Evolutionary conservation across 2,329 filamentous ascomycete genomes (phyloP).

Genomic region (Ascochyta fabae): DNA sequence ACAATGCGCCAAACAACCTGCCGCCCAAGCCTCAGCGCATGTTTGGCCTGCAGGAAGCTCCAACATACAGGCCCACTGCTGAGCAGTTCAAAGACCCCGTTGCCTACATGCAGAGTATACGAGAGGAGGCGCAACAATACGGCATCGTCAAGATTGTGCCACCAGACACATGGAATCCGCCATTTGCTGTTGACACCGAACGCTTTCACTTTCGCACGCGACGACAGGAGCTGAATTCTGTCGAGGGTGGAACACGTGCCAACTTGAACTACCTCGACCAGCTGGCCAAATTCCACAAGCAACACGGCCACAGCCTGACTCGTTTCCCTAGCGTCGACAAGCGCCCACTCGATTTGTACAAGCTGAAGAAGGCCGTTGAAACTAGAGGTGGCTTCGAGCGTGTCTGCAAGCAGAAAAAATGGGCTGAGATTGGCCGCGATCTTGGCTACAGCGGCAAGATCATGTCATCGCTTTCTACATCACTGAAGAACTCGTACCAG

Average conservation of each 20-base stretch:
- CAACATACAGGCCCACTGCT: constrained; percentile 85
- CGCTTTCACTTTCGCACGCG: constrained; percentile 96
- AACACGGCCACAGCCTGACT: constrained; percentile 92
- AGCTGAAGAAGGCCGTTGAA: constrained; percentile 95
- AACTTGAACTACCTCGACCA: constrained; percentile 97
- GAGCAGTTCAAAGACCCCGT: constrained; percentile 96
- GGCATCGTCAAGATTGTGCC: constrained; percentile 97
- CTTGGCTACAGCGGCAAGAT: constrained; percentile 98
- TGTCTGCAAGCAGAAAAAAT: constrained; percentile 97
- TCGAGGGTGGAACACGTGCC: constrained; percentile 97
- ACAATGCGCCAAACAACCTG: constrained; percentile 77
- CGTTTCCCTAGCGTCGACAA: constrained; percentile 97
- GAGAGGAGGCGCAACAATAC: constrained; percentile 82
- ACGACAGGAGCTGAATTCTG: constrained; percentile 95
- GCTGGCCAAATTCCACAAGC: constrained; percentile 93
- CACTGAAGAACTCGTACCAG: constrained; percentile 96
- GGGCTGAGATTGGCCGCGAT: constrained; percentile 97
- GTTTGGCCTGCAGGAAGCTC: constrained; percentile 86
- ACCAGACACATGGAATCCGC: constrained; percentile 89
- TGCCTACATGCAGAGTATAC: constrained; percentile 91
- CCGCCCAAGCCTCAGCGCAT: constrained; percentile 78
- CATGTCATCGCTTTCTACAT: constrained; percentile 98
- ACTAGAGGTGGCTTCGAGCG: constrained; percentile 92
- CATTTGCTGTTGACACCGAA: constrained; percentile 97
- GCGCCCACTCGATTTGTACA: constrained; percentile 92